Conservation (phyloP, 2,329 filamentous ascomycete genomes). For the Madurella mycetomatis region DNA sequence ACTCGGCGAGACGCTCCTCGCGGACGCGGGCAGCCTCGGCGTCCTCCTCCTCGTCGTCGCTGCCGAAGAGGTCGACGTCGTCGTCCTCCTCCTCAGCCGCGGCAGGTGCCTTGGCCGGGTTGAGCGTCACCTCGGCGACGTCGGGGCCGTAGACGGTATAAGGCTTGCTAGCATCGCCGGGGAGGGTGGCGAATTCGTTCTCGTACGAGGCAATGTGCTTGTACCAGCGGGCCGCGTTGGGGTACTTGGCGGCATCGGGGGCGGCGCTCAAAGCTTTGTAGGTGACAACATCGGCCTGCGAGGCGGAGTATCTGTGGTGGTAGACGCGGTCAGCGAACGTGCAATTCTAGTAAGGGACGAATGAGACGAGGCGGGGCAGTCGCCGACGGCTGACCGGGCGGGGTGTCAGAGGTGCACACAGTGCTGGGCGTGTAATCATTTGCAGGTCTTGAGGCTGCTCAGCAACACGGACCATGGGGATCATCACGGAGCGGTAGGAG, state of each 20-base stretch:
- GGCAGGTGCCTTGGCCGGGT: conserved; percentile 78
- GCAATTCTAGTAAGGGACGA: not conserved
- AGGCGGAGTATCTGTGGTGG: conserved; percentile 53
- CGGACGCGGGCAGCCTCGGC: conserved; percentile 77
- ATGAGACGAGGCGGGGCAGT: conserved; percentile 3
- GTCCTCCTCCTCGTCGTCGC: conserved; percentile 91
- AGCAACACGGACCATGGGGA: conserved; percentile 84
- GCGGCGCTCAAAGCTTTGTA: conserved; percentile 81
- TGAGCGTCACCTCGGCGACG: conserved; percentile 67
- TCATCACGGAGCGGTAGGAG: conserved; percentile 54
- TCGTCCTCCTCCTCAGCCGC: conserved; percentile 68
- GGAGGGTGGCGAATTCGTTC: conserved; percentile 84
- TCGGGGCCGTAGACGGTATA: conserved; percentile 92
- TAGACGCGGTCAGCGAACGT: conserved; percentile 4
- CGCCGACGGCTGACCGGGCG: not conserved
- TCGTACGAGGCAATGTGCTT: conserved; percentile 95
- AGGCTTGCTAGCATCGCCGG: conserved; percentile 84
- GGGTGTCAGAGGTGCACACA: conserved; percentile 64
- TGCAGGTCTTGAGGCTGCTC: conserved; percentile 78
- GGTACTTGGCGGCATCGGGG: conserved; percentile 82
- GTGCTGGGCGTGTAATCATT: conserved; percentile 56
- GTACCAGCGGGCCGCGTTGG: conserved; percentile 95
- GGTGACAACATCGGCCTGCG: conserved; percentile 92
- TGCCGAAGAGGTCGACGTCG: conserved; percentile 89
- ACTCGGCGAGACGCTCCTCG: conserved; percentile 86